Evolutionary conservation across 768 basidiomycete genomes (phyloP), one percentile per base, ranked within the genome.

Genomic region (Boletus subcaerulescens): DNA sequence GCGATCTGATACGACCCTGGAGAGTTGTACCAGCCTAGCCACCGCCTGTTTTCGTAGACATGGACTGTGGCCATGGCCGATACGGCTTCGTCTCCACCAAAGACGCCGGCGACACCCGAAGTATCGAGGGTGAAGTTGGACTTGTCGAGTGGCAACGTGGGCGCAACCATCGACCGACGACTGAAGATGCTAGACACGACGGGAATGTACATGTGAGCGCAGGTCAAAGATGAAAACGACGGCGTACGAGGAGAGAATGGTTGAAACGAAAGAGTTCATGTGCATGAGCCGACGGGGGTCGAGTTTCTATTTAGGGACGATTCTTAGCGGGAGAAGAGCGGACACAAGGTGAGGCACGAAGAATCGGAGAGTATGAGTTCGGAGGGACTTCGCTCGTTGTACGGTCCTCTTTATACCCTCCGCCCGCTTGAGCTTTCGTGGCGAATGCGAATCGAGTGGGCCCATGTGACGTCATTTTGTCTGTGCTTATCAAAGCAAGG

Each of bases 11-110:
- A 73, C 12, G 73, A 71, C 14, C 73, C 73, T 3, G 73, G 73
- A 12, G 74, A 60, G 38, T 75, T 74, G 38, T 74, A 75, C 69
- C 72, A 75, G 6, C 73, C 73, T 14, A 75, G 38, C 69, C 65
- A 74, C 26, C 57, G 65, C 44, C 71, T 66, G 9, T 65, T 63
- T 48, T 65, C 60, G 50, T 65, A 71, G 17, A 75, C 53, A 45
- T 74, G 74, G 14, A 75, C 66, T 3, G 72, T 72, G 1, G 68
- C 65, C 69, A 75, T 74, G 20, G 74, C 71, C 1, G 74, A 66
- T 6, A 75, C 63, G 8, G 73, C 73, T 38, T 74, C 73, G 13
- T 74, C 73, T 11, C 73, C 73, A 31, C 73, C 73, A 32, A 74
- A 66, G 46, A 75, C 65, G 14, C 74, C 73, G 1, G 72, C 73